phyloP scores from a whole-genome alignment of 2,329 filamentous ascomycete species.

The Colletotrichum gloeosporioides region DNA sequence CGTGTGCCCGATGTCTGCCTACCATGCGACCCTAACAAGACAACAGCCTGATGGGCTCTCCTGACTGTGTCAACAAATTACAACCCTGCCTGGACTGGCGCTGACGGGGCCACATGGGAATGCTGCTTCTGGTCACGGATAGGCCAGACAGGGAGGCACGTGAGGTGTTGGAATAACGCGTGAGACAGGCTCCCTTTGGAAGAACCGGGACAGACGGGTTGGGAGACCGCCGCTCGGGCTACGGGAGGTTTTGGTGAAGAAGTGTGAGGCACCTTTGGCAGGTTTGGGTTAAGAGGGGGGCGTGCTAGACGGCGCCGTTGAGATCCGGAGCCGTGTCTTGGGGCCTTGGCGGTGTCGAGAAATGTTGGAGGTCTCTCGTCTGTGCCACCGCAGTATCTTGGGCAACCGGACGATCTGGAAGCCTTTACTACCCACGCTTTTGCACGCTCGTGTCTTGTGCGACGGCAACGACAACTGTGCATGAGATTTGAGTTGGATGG shows the following conservation, averaged over 20 bases:
- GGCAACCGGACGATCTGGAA: constrained; percentile 1
- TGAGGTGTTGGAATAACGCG: neutral
- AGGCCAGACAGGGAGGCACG: neutral
- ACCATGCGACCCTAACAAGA: neutral
- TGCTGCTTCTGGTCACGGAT: neutral
- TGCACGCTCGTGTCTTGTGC: neutral
- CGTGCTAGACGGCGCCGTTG: constrained; percentile 20
- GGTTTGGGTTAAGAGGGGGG: neutral
- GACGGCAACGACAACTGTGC: neutral
- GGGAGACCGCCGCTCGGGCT: neutral
- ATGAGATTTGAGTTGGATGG: neutral
- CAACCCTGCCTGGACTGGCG: neutral
- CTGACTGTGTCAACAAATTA: neutral
- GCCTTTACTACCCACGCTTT: neutral
- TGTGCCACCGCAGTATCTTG: constrained; percentile 4
- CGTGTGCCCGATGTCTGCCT: neutral
- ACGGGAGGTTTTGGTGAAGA: neutral
- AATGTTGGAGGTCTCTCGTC: neutral
- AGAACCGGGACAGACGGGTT: neutral
- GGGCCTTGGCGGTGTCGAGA: constrained; percentile 14
- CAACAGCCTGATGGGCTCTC: neutral
- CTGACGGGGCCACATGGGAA: neutral
- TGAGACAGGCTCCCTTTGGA: neutral
- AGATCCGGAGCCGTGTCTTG: constrained; percentile 19
- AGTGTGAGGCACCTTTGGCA: neutral